These are phyloP conservation scores for Allium sativum DNA, from an alignment of 106 monocot genomes.

Conservation along the genomic window DNA sequence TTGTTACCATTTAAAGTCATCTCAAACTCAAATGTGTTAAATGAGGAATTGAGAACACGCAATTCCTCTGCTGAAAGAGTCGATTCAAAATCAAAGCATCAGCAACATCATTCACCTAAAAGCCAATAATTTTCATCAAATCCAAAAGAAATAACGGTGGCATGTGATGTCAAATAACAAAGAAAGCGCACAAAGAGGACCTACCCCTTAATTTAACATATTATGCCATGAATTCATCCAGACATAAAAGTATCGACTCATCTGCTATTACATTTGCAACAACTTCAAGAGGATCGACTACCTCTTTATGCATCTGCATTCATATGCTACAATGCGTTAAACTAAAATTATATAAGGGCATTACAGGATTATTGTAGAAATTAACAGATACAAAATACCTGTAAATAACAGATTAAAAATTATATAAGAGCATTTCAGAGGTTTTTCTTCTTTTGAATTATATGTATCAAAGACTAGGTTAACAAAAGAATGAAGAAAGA, in stretches of 20 bases:
- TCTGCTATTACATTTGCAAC: slow-evolving; percentile 96
- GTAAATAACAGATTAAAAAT: too few species aligned
- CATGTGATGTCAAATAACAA: background rate
- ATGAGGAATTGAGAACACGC: slow-evolving; percentile 32
- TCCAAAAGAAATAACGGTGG: background rate
- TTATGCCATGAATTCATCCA: slow-evolving; percentile 99
- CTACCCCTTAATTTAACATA: slow-evolving; percentile 20
- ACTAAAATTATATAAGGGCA: background rate
- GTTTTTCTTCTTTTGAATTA: too few species aligned
- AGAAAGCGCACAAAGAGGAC: slow-evolving; percentile 11
- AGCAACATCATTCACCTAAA: slow-evolving; percentile 98
- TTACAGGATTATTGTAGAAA: background rate
- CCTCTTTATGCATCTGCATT: slow-evolving; percentile 85
- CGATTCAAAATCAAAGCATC: slow-evolving; percentile 97
- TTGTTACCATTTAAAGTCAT: too few species aligned
- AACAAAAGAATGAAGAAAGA: too few species aligned
- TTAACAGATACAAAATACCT: slow-evolving; percentile 32
- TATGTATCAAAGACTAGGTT: too few species aligned
- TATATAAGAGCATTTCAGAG: too few species aligned
- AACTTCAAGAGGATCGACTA: slow-evolving; percentile 94
- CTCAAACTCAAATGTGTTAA: too few species aligned
- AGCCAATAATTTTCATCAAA: slow-evolving; percentile 7
- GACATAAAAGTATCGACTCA: slow-evolving; percentile 86
- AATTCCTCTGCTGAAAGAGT: slow-evolving; percentile 92
- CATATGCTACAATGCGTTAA: slow-evolving; percentile 6